A percentile compares a stretch with the other conserved stretches of the same genome.
These are phyloP conservation scores for Thalassia testudinum DNA, from an alignment of 116 monocot genomes.

Conservation along the genomic window DNA sequence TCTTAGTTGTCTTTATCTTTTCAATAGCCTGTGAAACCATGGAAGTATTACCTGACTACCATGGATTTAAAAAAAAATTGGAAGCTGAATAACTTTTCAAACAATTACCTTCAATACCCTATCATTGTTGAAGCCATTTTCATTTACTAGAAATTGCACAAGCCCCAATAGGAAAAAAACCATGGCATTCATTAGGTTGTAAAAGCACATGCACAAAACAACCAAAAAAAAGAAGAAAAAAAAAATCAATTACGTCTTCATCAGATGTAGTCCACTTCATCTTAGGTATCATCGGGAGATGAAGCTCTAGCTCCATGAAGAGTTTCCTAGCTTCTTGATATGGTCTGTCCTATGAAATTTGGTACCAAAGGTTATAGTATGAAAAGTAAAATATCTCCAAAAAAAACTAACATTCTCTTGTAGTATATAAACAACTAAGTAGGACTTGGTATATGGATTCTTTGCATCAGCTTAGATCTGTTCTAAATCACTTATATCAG, in stretches of 20 bases:
- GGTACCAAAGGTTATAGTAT: too few species aligned
- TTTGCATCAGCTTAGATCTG: too few species aligned
- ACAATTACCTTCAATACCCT: slow-evolving; percentile 65
- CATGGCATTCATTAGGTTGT: background rate
- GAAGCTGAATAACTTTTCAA: background rate
- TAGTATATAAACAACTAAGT: too few species aligned
- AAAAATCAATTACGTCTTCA: slow-evolving; percentile 47
- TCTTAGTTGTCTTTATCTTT: slow-evolving; percentile 81
- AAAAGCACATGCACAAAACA: background rate
- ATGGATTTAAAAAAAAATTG: background rate
- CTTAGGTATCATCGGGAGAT: slow-evolving; percentile 35
- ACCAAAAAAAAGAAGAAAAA: background rate
- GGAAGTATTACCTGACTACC: too few species aligned
- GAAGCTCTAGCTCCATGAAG: slow-evolving; percentile 77
- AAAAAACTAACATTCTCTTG: too few species aligned
- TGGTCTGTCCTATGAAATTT: slow-evolving; percentile 91
- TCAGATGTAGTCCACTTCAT: slow-evolving; percentile 90
- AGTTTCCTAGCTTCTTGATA: slow-evolving; percentile 77
- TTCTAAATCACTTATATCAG: too few species aligned
- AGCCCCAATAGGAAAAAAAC: slow-evolving; percentile 27
- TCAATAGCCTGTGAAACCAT: slow-evolving; percentile 49
- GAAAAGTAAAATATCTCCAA: too few species aligned
- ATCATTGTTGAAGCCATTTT: slow-evolving; percentile 92
- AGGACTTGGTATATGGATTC: too few species aligned
- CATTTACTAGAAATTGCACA: slow-evolving; percentile 75